Percentiles rank a stretch among this genome's conserved stretches.
Conservation (phyloP, 2,329 filamentous ascomycete species). For the Trichoderma semiorbis region DNA sequence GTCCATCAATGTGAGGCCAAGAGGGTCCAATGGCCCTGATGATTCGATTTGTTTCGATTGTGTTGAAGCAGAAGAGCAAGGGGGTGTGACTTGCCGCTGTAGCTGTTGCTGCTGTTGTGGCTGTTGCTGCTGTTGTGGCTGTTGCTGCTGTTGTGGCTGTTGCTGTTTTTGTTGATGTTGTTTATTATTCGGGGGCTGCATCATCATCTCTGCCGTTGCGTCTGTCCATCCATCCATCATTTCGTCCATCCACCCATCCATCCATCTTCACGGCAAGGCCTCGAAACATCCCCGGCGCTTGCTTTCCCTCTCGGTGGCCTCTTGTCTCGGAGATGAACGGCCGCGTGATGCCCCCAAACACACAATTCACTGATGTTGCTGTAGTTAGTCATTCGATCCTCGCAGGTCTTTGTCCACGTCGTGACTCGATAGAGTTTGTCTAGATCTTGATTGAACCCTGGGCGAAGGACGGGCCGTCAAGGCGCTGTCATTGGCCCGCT, state of each 20-base stretch:
- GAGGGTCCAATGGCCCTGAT: background rate
- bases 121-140: background rate
- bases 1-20: background rate
- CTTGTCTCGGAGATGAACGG: slow-evolving; percentile 5
- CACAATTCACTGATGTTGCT: background rate
- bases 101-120: background rate
- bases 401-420: background rate
- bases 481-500: background rate
- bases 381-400: background rate
- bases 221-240: background rate
- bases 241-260: background rate
- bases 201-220: background rate
- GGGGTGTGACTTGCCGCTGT: background rate
- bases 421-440: slow-evolving; percentile 17
- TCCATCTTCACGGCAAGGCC: background rate
- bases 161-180: background rate
- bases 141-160: background rate
- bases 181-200: background rate
- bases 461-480: background rate
- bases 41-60: background rate
- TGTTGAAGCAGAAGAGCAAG: background rate
- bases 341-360: slow-evolving; percentile 4
- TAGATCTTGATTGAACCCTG: slow-evolving; percentile 15
- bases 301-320: background rate
- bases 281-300: background rate